These are phyloP conservation scores for Botrytis byssoidea DNA, from an alignment of 2,329 filamentous ascomycete species.

Conservation along the genomic window DNA sequence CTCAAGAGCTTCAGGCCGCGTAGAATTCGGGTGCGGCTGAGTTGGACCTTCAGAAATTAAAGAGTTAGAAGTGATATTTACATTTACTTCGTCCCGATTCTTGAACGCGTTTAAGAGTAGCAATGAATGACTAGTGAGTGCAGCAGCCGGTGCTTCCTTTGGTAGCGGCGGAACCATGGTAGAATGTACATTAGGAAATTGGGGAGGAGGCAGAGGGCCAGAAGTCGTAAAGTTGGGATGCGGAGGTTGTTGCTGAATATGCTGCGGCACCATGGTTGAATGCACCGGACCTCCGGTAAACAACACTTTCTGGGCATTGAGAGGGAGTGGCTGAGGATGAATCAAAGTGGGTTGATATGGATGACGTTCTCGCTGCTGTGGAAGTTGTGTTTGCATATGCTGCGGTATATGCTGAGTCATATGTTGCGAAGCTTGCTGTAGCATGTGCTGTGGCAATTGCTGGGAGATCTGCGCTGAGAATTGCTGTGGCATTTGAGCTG, in stretches of 20 bases:
- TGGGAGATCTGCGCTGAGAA: conserved; percentile 12
- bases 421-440: conserved; percentile 28
- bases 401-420: neutral
- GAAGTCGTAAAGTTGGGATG: conserved; percentile 22
- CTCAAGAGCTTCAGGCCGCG: conserved; percentile 31
- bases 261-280: conserved; percentile 37
- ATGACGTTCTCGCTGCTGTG: conserved; percentile 32
- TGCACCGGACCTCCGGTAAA: conserved; percentile 44
- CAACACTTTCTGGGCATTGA: conserved; percentile 54
- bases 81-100: conserved; percentile 29
- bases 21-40: conserved; percentile 21
- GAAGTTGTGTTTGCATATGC: conserved; percentile 22
- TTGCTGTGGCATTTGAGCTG: conserved; percentile 26
- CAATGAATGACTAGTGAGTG: conserved; percentile 46
- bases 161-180: conserved; percentile 32
- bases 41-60: conserved; percentile 26
- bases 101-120: conserved; percentile 49
- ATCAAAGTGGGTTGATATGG: conserved; percentile 38
- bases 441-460: conserved; percentile 1
- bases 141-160: conserved; percentile 30
- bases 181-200: conserved; percentile 34
- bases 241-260: conserved; percentile 29
- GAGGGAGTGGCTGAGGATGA: conserved; percentile 45
- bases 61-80: conserved; percentile 22
- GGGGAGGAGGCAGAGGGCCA: conserved; percentile 27